Conservation (phyloP, 2,329 filamentous ascomycete genomes). For the Thielaviopsis euricoi region DNA sequence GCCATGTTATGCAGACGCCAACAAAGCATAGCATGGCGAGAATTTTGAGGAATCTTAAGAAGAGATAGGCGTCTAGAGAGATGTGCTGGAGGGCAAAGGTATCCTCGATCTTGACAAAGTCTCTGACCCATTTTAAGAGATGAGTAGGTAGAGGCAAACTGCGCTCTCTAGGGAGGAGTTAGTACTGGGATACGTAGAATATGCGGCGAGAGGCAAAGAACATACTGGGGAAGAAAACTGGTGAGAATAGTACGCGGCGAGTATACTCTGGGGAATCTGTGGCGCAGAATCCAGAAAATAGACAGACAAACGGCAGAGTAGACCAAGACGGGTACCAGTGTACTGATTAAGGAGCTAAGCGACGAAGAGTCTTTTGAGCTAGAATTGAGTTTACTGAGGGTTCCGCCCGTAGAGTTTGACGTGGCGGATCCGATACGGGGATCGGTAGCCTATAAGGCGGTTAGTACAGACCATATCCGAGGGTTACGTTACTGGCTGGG, state of each 20-base stretch:
- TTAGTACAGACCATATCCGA: not conserved
- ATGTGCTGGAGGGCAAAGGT: slow-evolving; percentile 72
- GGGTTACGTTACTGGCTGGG: too few relatives aligned
- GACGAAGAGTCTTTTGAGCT: slow-evolving; percentile 25
- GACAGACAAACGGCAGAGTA: slow-evolving; percentile 31
- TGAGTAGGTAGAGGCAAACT: slow-evolving; percentile 39
- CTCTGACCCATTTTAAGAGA: slow-evolving; percentile 42
- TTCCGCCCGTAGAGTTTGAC: slow-evolving; percentile 23
- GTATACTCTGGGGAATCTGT: slow-evolving; percentile 35
- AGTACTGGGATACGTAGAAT: slow-evolving; percentile 7
- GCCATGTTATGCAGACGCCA: slow-evolving; percentile 69
- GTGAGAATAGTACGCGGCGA: slow-evolving; percentile 35
- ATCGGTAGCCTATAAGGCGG: slow-evolving; percentile 17
- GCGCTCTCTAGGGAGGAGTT: slow-evolving; percentile 28
- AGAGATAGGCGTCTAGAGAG: slow-evolving; percentile 76
- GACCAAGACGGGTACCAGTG: slow-evolving; percentile 35
- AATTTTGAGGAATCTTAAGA: slow-evolving; percentile 71
- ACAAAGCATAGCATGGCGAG: slow-evolving; percentile 62
- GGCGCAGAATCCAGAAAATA: slow-evolving; percentile 34
- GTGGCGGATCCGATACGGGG: slow-evolving; percentile 27
- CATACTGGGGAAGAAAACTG: slow-evolving; percentile 33
- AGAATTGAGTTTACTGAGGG: slow-evolving; percentile 20
- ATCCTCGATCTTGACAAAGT: slow-evolving; percentile 50
- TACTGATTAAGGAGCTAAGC: slow-evolving; percentile 27
- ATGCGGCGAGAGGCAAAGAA: slow-evolving; percentile 5